Evolutionary conservation across 1,284 basidiomycete genomes (phyloP).

Genomic region (Volvariella volvacea): DNA sequence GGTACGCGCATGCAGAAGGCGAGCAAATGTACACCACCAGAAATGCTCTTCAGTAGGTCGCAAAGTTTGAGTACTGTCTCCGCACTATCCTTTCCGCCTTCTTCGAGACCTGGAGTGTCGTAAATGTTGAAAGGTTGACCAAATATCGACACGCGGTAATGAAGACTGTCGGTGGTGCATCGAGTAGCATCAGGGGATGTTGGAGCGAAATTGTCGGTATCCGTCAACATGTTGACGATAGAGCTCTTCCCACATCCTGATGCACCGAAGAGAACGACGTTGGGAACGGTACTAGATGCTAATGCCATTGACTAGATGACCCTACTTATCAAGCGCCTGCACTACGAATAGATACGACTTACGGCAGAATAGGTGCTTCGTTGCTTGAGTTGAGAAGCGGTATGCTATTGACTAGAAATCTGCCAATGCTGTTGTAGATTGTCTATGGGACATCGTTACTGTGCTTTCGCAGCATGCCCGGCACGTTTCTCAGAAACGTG

Average conservation of each 20-base stretch:
- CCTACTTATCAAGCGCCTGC: no score
- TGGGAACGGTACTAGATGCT: no score
- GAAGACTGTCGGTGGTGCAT: conserved; percentile 15
- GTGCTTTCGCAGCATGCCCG: no score
- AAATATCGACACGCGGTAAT: conserved; percentile 11
- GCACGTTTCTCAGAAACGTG: no score
- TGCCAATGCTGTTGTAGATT: no score
- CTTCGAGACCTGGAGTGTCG: conserved; percentile 36
- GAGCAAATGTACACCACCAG: conserved; percentile 31
- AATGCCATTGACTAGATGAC: no score
- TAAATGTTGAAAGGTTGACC: conserved; percentile 19
- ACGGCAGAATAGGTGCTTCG: no score
- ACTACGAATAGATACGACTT: no score
- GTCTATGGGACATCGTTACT: no score
- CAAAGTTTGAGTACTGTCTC: conserved; percentile 27
- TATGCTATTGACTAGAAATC: no score
- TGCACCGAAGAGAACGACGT: conserved; percentile 24
- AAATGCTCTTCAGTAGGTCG: conserved; percentile 23
- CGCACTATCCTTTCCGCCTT: conserved; percentile 21
- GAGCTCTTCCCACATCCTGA: conserved; percentile 25
- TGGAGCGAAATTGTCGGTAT: conserved; percentile 9
- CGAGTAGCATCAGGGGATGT: conserved; percentile 14
- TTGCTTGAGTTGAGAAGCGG: no score
- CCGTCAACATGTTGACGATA: conserved; percentile 23
- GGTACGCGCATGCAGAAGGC: conserved; percentile 33